Conservation (phyloP, 768 basidiomycete genomes). For the Lentinula detonsa region DNA sequence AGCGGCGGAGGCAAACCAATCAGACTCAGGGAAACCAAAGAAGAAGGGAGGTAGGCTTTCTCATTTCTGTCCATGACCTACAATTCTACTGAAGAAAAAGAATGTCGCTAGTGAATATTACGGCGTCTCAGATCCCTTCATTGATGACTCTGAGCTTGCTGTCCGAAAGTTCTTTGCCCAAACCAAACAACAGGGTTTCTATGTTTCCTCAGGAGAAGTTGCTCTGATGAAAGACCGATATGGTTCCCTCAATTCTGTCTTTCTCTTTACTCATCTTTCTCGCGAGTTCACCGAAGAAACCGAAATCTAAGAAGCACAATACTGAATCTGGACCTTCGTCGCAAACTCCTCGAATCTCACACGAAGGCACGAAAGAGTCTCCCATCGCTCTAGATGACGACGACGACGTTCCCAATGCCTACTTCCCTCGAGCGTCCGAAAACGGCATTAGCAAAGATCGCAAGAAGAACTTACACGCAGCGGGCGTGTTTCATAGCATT, state of each 20-base stretch:
- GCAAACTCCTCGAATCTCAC: conserved; percentile 18
- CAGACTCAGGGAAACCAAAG: conserved; percentile 27
- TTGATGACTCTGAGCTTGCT: conserved; percentile 91
- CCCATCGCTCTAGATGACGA: conserved; percentile 43
- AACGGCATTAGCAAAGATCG: not conserved
- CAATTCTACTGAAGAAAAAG: conserved; percentile 33
- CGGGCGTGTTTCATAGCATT: no score
- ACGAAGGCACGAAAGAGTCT: conserved; percentile 38
- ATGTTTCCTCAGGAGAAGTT: conserved; percentile 84
- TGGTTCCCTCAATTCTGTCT: conserved; percentile 10
- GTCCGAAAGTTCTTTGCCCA: conserved; percentile 85
- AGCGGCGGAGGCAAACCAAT: conserved; percentile 20
- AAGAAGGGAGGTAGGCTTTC: conserved; percentile 10
- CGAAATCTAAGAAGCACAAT: conserved; percentile 52
- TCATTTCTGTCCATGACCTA: not conserved
- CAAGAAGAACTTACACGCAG: not conserved
- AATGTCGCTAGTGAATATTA: conserved; percentile 73
- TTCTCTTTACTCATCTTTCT: conserved; percentile 12
- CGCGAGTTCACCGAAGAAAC: conserved; percentile 59
- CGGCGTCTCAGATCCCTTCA: conserved; percentile 81
- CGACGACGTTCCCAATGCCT: conserved; percentile 12
- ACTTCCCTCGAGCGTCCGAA: not conserved
- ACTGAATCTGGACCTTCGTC: conserved; percentile 3
- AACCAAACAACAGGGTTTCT: conserved; percentile 91
- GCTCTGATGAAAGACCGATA: conserved; percentile 77